Evolutionary conservation across 192 early-diverging fungal genomes (phyloP), one percentile per base, ranked within the genome.

Genomic region (Rhizophlyctis rosea): DNA sequence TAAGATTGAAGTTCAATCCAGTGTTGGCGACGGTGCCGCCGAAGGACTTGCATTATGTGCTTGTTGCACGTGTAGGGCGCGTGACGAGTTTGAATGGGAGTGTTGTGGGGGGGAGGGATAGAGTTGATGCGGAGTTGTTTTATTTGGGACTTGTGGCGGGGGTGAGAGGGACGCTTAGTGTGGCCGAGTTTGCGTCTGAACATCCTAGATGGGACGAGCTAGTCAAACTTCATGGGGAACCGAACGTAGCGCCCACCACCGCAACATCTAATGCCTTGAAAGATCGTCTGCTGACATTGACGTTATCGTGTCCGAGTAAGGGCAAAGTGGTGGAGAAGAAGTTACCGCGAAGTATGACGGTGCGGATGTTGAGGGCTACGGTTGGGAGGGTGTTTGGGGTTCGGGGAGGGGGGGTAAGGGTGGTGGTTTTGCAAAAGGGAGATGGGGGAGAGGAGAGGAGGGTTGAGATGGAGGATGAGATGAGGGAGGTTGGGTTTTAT

Each of bases 151-250:
- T 44, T 28, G 54, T 64, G 59, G 61, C 57, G 1, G 48, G 65
- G 47, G 64, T 57, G 5, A n/a, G 34, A 7, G 16, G 36, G 3
- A 27, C 55, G 24, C 47, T 52, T 9, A 2, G 7, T 16, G 47
- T 23, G 18, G 47, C 23, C 49, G 52, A 29, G 7, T 66, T 70
- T 34, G 32, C 30, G n/a, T 1, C 13, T 29, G 32, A 9, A 11
- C 76, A 78, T 56, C 76, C 76, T 14, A 61, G 69, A 18, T 74
- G 53, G 31, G 28, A 23, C 4, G 65, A 67, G 24, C 76, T 78
- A 2, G 36, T 51, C 9, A 52, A n/a, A 2, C 14, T 49, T 1
- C 51, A 72, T 18, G 71, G 72, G 24, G 62, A 30, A 34, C 76
- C 76, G 3, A 27, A 39, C 27, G 36, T 63, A 14, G 54, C 62